Evolutionary conservation across 1,139 yeast species (phyloP).

Genomic region (Debaryomyces fabryi): DNA sequence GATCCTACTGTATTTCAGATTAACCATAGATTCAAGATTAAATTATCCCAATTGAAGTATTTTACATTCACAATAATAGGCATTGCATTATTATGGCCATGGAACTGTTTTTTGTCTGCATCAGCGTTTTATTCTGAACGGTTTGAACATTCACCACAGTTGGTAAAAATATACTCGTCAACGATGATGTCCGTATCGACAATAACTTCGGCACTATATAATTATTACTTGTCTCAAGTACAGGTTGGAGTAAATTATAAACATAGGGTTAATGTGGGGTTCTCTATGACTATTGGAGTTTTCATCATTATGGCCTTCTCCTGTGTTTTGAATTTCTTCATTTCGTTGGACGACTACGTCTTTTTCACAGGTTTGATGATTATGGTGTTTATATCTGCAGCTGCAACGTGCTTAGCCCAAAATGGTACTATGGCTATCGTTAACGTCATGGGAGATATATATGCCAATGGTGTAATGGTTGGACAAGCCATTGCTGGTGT

Average conservation of each 20-base stretch:
- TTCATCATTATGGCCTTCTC: conserved; percentile 56
- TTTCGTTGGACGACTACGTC: conserved; percentile 39
- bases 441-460: conserved; percentile 73
- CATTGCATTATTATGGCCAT: conserved; percentile 86
- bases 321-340: conserved; percentile 47
- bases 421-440: conserved; percentile 91
- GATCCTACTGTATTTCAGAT: conserved; percentile 34
- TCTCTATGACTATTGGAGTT: conserved; percentile 55
- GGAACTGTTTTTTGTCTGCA: conserved; percentile 91
- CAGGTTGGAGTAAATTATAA: conserved; percentile 69
- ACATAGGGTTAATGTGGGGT: conserved; percentile 60
- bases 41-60: conserved; percentile 52
- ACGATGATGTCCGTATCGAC: conserved; percentile 92
- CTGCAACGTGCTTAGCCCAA: conserved; percentile 76
- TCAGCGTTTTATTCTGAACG: conserved; percentile 76
- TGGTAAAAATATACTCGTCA: conserved; percentile 69
- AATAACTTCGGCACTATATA: conserved; percentile 62
- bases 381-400: conserved; percentile 60
- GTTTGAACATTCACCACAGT: conserved; percentile 53
- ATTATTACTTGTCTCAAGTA: conserved; percentile 64
- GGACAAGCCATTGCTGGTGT: conserved; percentile 97
- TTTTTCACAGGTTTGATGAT: conserved; percentile 55
- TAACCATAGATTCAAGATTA: conserved; percentile 17
- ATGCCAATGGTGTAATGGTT: conserved; percentile 87
- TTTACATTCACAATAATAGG: conserved; percentile 71